phyloP scores from a whole-genome alignment of 352 stramenopile genomes.

The Phytopythium sindhum region DNA sequence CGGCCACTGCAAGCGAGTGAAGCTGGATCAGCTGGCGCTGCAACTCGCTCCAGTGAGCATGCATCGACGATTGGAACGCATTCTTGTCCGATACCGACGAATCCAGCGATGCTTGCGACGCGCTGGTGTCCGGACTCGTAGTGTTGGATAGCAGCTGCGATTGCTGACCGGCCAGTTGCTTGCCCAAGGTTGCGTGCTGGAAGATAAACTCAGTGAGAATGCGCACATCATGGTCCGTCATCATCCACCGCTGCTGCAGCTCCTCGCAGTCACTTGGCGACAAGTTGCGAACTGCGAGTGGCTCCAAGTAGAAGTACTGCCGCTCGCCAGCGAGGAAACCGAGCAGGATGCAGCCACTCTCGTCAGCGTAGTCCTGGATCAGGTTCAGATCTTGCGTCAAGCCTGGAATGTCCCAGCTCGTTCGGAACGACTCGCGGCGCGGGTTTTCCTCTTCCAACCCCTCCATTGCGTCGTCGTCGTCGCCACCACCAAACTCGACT shows the following conservation, averaged over 20 bases:
- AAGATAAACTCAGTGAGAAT: constrained; percentile 33
- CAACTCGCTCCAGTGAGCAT: constrained; percentile 49
- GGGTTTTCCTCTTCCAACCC: constrained; percentile 9
- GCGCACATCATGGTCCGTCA: constrained; percentile 34
- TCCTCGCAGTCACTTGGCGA: constrained; percentile 9
- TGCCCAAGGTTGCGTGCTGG: constrained; percentile 21
- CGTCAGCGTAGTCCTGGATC: constrained; percentile 71
- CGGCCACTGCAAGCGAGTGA: constrained; percentile 53
- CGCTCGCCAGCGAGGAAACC: constrained; percentile 56
- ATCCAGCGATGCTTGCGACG: neutral
- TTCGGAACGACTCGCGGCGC: constrained; percentile 47
- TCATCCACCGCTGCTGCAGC: constrained; percentile 6
- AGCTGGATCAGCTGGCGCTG: constrained; percentile 48
- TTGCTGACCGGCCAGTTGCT: constrained; percentile 19
- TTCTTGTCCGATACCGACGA: neutral
- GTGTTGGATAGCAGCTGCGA: neutral
- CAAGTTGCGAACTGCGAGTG: constrained; percentile 22
- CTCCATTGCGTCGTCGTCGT: constrained; percentile 5
- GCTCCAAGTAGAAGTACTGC: constrained; percentile 80
- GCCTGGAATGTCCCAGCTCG: constrained; percentile 54
- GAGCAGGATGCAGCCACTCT: constrained; percentile 62
- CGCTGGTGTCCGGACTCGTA: neutral
- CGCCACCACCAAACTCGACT: constrained; percentile 1
- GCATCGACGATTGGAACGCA: constrained; percentile 42
- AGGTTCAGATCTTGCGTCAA: constrained; percentile 65